Percentiles rank a stretch among this genome's conserved stretches.
phyloP scores from a whole-genome alignment of 345 rosid species.

The Corymbia maculata region DNA sequence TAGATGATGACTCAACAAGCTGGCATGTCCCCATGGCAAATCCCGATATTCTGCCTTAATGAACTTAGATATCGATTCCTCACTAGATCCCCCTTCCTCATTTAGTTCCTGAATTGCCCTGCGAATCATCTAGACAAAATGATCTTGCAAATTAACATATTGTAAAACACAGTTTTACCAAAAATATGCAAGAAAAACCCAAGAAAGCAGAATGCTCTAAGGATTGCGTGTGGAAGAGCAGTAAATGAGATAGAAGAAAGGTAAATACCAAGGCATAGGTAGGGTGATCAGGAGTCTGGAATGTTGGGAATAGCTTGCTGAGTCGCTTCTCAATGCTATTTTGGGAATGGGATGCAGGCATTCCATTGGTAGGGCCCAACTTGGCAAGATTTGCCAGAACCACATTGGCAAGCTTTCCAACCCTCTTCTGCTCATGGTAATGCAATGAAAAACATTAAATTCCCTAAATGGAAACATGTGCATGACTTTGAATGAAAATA shows the following conservation, averaged over 20 bases:
- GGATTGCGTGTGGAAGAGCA: not conserved
- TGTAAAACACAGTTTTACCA: not conserved
- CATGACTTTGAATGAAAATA: not conserved
- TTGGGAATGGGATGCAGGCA: not conserved
- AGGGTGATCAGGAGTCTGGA: constrained; percentile 5
- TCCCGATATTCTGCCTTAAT: constrained; percentile 6
- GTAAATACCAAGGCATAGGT: constrained; percentile 3
- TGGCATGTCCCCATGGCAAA: constrained; percentile 27
- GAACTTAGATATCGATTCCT: constrained; percentile 17
- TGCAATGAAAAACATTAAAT: not conserved
- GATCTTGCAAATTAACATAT: not conserved
- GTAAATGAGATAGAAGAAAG: not conserved
- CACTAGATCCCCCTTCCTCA: constrained; percentile 18
- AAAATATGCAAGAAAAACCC: not conserved
- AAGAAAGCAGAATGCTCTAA: not conserved
- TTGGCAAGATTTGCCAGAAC: not conserved
- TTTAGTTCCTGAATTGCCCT: constrained; percentile 17
- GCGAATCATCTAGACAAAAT: constrained; percentile 20
- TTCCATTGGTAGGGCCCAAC: not conserved
- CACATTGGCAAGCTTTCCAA: not conserved
- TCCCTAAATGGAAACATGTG: not conserved
- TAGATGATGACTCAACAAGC: constrained; percentile 21
- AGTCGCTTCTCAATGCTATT: not conserved
- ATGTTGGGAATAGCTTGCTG: not conserved
- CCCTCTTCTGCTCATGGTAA: not conserved